Evolutionary conservation across 176 grass and related monocot genomes (phyloP), one percentile per base, ranked within the genome.

Genomic region (Bothriochloa decipiens): DNA sequence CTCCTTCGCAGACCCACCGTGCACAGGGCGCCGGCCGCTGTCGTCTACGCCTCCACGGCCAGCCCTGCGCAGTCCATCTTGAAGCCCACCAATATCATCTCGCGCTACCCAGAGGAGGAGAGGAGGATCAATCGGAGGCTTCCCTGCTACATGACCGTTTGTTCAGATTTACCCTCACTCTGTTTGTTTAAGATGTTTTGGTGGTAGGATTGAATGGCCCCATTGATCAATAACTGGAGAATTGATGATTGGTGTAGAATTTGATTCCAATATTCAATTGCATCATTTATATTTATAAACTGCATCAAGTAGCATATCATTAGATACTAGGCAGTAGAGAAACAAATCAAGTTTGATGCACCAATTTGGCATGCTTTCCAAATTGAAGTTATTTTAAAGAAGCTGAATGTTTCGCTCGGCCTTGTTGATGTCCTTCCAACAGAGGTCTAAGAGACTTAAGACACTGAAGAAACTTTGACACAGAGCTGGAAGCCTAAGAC

Each of bases 231-330:
- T 41, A 72, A 72, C 26, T 72, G 14, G 13, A 1, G 7, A 22
- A 13, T 12, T 28, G 55, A 8, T 23, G 55, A n/a, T 47, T 18
- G 7, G 70, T 47, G 0, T 47, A 64, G 25, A 14, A 29, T 49
- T 72, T 29, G 70, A 8, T 26, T 26, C 40, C 43, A 26, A 28
- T 18, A 18, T 29, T 74, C 22, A 10, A 72, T 41, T 70, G 2
- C 4, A 27, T 64, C 11, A 3, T 64, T 64, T 11, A 18, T 16
- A 26, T n/a, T 8, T 61, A 41, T 92, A 99, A 10, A 91, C 96
- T 95, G 87, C 27, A 91, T 53, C 8, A 83, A 84, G 57, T 47
- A 86, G 61, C 10, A 69, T 32, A 32, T 32, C n/a, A 37, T 86
- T 42, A 55, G 17, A 2, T 58, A 71, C 25, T 32, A 70, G 60